Base-by-base conservation (phyloP, 495 filamentous ascomycete species). In the Patellaria atrata region DNA sequence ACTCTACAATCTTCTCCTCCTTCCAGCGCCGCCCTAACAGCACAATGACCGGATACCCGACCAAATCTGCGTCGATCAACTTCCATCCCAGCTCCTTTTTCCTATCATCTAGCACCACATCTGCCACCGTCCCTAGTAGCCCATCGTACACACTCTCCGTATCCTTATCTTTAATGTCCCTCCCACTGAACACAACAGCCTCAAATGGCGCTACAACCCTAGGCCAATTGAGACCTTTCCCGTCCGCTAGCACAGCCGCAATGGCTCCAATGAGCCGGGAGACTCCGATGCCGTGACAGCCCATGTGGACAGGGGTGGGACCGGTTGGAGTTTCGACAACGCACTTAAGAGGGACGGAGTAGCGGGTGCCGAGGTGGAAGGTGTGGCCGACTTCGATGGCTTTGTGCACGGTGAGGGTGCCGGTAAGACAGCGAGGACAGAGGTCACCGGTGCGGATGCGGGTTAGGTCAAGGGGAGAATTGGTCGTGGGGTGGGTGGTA, bases 351-450 rank as follows among this genome's bases (percentile, higher is more conserved):
- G 82, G 75, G 13, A 71, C 61, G 20, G 75, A 84, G 58, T 97
- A 97, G 18, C 85, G 70, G 1, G 81, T 87, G 12, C 87, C 86
- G 2, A 97, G 75, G 54, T 87, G 73, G 58, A 97, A 97, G 0
- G 89, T 94, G 53, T 97, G 89, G 8, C 83, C 89, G 0, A 97
- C 64, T 54, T 97, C 89, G 21, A 96, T 73, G 1, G 83, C 81
- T 30, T 63, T 72, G 27, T 78, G 73, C 5, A 76, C 61, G 13
- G 59, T 67, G n/a, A 94, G 59, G 4, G 43, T 57, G 1, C 82
- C 82, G 0, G 64, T 40, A 1, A 51, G 40, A 51, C 89, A 94
- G 14, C 66, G 59, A 0, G 79, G 71, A 45, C 89, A 97, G 10
- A 51, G 33, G 44, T 93, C 83, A 8, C 77, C 80, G 16, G 69